phyloP scores from a whole-genome alignment of 805 yeast species.

The Kluyveromyces nonfermentans region DNA sequence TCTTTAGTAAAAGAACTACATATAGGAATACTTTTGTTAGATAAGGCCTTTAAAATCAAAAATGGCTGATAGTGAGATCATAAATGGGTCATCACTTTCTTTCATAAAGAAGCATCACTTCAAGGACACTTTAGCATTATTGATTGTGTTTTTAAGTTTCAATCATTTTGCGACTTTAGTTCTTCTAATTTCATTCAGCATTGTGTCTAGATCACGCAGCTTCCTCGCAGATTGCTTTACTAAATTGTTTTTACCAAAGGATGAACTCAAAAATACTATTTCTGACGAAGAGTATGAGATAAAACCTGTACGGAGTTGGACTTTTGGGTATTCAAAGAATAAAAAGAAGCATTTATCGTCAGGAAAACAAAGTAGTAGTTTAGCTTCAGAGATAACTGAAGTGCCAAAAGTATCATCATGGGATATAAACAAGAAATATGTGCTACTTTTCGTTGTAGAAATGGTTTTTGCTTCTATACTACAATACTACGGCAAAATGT shows the following conservation, averaged over 20 bases:
- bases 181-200: slow-evolving; percentile 17
- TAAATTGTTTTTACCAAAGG: slow-evolving; percentile 19
- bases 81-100: slow-evolving; percentile 8
- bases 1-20: too few relatives aligned
- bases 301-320: neutral
- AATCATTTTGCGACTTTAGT: slow-evolving; percentile 22
- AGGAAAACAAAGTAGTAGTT: neutral
- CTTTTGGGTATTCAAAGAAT: neutral
- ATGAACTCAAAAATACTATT: slow-evolving; percentile 13
- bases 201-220: slow-evolving; percentile 20
- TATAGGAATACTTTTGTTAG: neutral
- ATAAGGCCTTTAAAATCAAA: too few relatives aligned
- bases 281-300: slow-evolving; percentile 1
- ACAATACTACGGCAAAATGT: slow-evolving; percentile 13
- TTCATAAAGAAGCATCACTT: slow-evolving; percentile 22
- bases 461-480: slow-evolving; percentile 14
- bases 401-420: neutral
- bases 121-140: slow-evolving; percentile 25
- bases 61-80: neutral
- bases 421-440: neutral
- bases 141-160: slow-evolving; percentile 25
- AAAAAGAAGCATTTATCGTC: neutral
- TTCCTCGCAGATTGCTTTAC: slow-evolving; percentile 23
- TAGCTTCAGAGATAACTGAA: too few relatives aligned
- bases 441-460: slow-evolving; percentile 6